Evolutionary conservation across 164 flowering plant species (phyloP).

Genomic region (Stephania japonica): DNA sequence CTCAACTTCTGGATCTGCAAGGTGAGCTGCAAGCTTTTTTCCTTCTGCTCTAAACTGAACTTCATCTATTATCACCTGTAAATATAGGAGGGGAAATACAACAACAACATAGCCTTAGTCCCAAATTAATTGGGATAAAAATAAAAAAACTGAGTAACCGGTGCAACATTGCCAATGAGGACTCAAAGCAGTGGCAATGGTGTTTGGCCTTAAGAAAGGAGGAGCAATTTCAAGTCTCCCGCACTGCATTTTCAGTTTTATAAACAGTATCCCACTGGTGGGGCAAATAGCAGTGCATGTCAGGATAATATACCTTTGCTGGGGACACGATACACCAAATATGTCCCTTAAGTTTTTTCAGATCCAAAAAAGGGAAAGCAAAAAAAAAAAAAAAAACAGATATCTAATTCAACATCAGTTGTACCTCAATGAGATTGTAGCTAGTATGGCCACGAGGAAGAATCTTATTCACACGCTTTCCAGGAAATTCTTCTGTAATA

Average conservation of each 20-base stretch:
- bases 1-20: conserved; percentile 99
- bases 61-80: conserved; percentile 74
- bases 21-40: conserved; percentile 82
- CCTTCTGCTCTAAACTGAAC: conserved; percentile 67
- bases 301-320: too few species aligned
- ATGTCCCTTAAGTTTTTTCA: too few species aligned
- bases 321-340: too few species aligned
- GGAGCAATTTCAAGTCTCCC: too few species aligned
- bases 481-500: conserved; percentile 80
- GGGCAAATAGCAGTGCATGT: too few species aligned
- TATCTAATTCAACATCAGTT: not conserved
- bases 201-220: too few species aligned
- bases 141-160: not conserved
- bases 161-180: not conserved
- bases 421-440: conserved; percentile 82
- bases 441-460: conserved; percentile 85
- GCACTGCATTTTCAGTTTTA: too few species aligned
- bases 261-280: too few species aligned
- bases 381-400: not conserved
- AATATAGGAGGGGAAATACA: conserved; percentile 7
- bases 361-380: not conserved
- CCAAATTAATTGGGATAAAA: too few species aligned
- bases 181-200: too few species aligned
- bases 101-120: too few species aligned
- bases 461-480: conserved; percentile 73